Conservation (phyloP, 805 yeast genomes). For the Spathaspora girioi region DNA sequence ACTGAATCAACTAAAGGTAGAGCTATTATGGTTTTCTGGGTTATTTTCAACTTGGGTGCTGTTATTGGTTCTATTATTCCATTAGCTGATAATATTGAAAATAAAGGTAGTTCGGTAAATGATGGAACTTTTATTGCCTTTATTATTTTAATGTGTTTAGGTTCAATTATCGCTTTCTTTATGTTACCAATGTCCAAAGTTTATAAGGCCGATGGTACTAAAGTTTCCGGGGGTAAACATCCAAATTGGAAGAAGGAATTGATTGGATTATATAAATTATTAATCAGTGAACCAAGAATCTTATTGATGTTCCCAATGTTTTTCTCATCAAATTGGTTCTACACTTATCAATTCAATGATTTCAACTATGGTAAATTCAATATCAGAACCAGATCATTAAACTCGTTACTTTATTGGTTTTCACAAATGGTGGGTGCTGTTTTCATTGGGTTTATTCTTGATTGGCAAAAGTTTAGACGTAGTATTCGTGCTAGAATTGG, state of each 20-base stretch:
- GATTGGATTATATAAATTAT: constrained; percentile 33
- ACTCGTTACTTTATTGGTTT: constrained; percentile 58
- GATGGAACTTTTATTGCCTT: constrained; percentile 56
- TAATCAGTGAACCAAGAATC: constrained; percentile 42
- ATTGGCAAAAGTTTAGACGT: constrained; percentile 38
- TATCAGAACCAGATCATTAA: constrained; percentile 58
- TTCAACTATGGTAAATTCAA: constrained; percentile 54
- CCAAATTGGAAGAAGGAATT: constrained; percentile 47
- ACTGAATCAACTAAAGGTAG: constrained; percentile 50
- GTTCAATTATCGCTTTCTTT: constrained; percentile 41
- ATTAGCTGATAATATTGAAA: constrained; percentile 48
- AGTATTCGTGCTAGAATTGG: constrained; percentile 46
- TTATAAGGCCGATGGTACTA: constrained; percentile 46
- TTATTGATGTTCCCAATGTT: constrained; percentile 54
- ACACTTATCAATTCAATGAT: constrained; percentile 61
- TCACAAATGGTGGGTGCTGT: constrained; percentile 58
- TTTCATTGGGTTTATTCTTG: constrained; percentile 46
- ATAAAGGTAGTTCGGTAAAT: constrained; percentile 28
- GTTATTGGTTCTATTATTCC: constrained; percentile 59
- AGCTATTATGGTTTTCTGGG: constrained; percentile 55
- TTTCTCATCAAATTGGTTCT: constrained; percentile 63
- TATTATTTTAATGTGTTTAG: constrained; percentile 47
- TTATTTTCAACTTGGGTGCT: constrained; percentile 58
- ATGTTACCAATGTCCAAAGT: constrained; percentile 50
- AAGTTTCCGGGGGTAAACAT: constrained; percentile 41